Evolutionary conservation across 179 eudicot species (phyloP), one percentile per base, ranked within the genome.

Genomic region (Beta macrorhiza): DNA sequence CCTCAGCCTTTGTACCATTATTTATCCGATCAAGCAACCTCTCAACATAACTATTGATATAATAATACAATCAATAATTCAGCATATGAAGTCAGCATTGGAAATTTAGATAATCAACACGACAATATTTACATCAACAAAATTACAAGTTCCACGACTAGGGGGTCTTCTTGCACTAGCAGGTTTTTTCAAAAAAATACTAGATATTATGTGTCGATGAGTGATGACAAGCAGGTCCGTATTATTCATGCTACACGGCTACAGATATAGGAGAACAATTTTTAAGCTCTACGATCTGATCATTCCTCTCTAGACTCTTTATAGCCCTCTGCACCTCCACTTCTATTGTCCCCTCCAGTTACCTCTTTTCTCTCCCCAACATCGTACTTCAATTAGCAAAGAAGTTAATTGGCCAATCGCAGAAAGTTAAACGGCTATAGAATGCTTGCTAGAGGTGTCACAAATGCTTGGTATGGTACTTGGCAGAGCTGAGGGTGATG

Each of bases 1-100:
- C 99, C 84, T 94, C 98, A 32, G 94, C 88, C 85, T 92, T 87
- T 61, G 87, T 89, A 83, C 99, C 97, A 85, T 94, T 96, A 84
- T 92, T 92, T 76, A 96, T 89, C 62, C 98, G 97, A 85, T 96
- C 98, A 72, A 96, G 97, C 86, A 96, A 85, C 85, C 99, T 93
- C 84, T 94, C 98, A 65, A 96, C 98, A 84, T 96, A 96, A 80
- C 99, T 96, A 83, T 83, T 19, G 73, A 75, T 61, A 55, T 71
- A 67, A 67, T 15, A 83, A 67, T 87, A 51, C 20, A 88, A 51
- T 20, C 49, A 87, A 64, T 51, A 58, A 88, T 19, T 42, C 42
- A 87, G 71, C 58, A 68, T 37, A 78, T 56, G 65, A 37, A 79
- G 59, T 51, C 42, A 45, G 59, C 55, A 74, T 22, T 63, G 25